Percentiles rank a stretch among this genome's conserved stretches.
phyloP scores from a whole-genome alignment of 1,284 basidiomycete genomes.

The Phenoliferia sp. region DNA sequence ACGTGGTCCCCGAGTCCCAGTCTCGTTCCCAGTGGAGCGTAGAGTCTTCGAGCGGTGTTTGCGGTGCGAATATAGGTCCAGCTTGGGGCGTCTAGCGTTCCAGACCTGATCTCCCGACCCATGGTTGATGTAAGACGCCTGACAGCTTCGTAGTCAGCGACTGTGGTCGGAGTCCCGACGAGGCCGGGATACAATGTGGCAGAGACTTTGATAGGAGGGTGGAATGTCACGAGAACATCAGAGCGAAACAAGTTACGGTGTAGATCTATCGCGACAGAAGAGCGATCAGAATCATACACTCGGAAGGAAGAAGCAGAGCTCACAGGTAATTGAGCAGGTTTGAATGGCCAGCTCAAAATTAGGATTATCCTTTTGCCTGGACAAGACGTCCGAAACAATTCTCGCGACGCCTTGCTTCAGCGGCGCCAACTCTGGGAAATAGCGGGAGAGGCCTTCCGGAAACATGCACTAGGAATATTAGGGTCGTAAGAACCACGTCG shows the following conservation, averaged over 20 bases:
- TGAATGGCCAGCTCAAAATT: conserved; percentile 66
- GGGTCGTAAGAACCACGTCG: conserved; percentile 14
- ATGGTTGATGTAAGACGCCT: conserved; percentile 59
- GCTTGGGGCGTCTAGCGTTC: conserved; percentile 72
- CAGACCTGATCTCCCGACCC: conserved; percentile 62
- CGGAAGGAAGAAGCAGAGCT: conserved; percentile 47
- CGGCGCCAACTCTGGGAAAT: conserved; percentile 73
- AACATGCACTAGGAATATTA: conserved; percentile 5
- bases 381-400: conserved; percentile 68
- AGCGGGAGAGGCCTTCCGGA: conserved; percentile 43
- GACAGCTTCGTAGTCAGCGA: conserved; percentile 46
- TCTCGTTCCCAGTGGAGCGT: conserved; percentile 71
- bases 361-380: conserved; percentile 60
- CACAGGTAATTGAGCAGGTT: conserved; percentile 76
- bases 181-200: conserved; percentile 22
- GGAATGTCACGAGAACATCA: conserved; percentile 77
- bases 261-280: conserved; percentile 68
- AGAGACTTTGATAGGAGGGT: conserved; percentile 55
- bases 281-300: conserved; percentile 66
- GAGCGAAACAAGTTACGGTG: conserved; percentile 71
- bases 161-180: conserved; percentile 6
- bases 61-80: conserved; percentile 70
- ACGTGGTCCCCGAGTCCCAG: conserved; percentile 77
- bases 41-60: conserved; percentile 69
- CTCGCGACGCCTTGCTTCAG: conserved; percentile 79